Base-by-base conservation (phyloP, 1,284 basidiomycete species). In the Amanita bisporigera region DNA sequence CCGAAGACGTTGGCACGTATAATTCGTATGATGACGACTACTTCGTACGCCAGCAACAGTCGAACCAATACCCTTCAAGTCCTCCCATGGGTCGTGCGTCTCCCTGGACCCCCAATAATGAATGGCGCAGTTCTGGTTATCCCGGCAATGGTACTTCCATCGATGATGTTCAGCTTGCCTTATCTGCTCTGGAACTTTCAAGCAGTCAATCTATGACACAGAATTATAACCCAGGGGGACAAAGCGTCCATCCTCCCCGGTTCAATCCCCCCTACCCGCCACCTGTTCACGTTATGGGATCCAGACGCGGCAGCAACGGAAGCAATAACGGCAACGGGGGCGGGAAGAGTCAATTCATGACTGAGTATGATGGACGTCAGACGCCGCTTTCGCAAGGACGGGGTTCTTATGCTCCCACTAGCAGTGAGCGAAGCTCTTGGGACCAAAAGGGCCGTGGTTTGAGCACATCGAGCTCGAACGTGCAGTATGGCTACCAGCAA, bases 161-260 rank as follows among this genome's bases (percentile, higher is more conserved):
- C 64, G 92, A 94, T 72, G 92, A 94, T 66, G 89, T 94, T 24
- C 86, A 90, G 72, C 87, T 88, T 54, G 92, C 90, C 15, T 81
- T 93, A 36, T 89, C 90, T 14, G 79, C 85, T 24, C 82, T 93
- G 61, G 91, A 93, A 71, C 78, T 94, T 49, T 76, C 81, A 6
- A 82, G 78, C 70, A 79, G 77, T 64, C 74, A 75, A 41, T 71
- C 49, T 55, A 64, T 64, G 45, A 31, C 60, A 50, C 65, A 71
- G n/a, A 66, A 66, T 64, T 66, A 61, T 38, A 49, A 66, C 26
- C 65, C 65, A 17, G 60, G 59, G 47, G 84, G 85, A 50, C 89
- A 89, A 70, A 85, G 84, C 65, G 78, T 76, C 24, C 87, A 89
- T 73, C 89, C 90, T 12, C 90, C 90, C 49, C 86, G 89, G 45